Conservation (phyloP, 1,139 yeast genomes). For the Nakaseomyces uthaithaninus region DNA sequence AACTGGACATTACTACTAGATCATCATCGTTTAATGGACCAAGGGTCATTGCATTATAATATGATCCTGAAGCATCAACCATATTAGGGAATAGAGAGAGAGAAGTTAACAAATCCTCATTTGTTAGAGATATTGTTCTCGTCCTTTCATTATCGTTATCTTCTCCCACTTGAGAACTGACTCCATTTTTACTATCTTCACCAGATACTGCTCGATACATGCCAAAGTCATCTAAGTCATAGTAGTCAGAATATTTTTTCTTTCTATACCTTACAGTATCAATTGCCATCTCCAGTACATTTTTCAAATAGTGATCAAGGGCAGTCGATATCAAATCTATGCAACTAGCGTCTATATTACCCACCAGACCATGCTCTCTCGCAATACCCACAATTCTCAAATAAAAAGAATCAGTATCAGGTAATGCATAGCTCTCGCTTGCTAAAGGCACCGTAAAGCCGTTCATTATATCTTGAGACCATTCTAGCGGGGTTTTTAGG, state of each 20-base stretch:
- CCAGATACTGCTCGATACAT: constrained; percentile 24
- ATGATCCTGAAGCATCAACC: constrained; percentile 59
- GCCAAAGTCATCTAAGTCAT: constrained; percentile 32
- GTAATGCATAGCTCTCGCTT: constrained; percentile 70
- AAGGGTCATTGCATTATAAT: constrained; percentile 43
- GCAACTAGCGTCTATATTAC: constrained; percentile 63
- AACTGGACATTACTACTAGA: constrained; percentile 36
- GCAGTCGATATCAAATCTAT: constrained; percentile 74
- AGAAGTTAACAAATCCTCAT: constrained; percentile 60
- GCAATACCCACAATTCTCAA: constrained; percentile 74
- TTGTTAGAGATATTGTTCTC: constrained; percentile 41
- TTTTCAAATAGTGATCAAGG: constrained; percentile 68
- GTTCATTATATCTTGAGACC: constrained; percentile 90
- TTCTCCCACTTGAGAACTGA: constrained; percentile 1
- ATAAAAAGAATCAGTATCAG: constrained; percentile 65
- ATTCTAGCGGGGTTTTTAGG: constrained; percentile 53
- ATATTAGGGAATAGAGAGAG: constrained; percentile 58
- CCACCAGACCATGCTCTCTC: constrained; percentile 86
- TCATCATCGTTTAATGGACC: constrained; percentile 52
- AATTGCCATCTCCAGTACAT: constrained; percentile 64
- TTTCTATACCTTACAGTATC: constrained; percentile 60
- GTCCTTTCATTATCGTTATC: constrained; percentile 18
- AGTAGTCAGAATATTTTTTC: constrained; percentile 43
- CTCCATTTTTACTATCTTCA: constrained; percentile 7
- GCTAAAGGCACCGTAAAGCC: constrained; percentile 83